Percentiles rank a stretch among this genome's conserved stretches.
phyloP scores from a whole-genome alignment of 73 alveolate species.

The Stentor coeruleus region DNA sequence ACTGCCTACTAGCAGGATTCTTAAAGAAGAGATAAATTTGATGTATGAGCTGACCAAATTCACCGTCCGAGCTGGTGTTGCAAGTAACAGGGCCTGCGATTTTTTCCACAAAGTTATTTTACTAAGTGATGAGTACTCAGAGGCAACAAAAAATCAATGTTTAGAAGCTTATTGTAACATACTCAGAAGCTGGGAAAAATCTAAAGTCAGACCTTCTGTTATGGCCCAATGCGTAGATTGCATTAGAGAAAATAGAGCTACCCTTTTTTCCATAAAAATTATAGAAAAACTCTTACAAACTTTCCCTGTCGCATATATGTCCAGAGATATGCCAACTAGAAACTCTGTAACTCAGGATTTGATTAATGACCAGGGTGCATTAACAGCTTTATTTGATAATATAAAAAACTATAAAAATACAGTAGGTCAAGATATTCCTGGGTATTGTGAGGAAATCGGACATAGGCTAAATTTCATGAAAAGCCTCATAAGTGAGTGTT shows the following conservation, averaged over 20 bases:
- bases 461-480: conserved; percentile 25
- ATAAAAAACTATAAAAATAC: neutral
- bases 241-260: conserved; percentile 25
- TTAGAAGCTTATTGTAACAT: neutral
- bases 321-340: conserved; percentile 21
- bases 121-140: neutral
- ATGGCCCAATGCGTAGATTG: conserved; percentile 2
- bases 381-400: conserved; percentile 26
- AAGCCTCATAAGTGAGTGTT: conserved; percentile 19
- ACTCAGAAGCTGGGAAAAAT: neutral
- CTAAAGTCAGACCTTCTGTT: conserved; percentile 18
- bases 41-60: conserved; percentile 49
- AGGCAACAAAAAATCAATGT: neutral
- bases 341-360: neutral
- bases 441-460: conserved; percentile 21
- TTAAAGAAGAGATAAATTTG: conserved; percentile 57
- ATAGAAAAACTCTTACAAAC: conserved; percentile 27
- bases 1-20: conserved; percentile 42
- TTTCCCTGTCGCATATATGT: neutral
- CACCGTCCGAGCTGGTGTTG: conserved; percentile 26
- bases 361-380: conserved; percentile 28
- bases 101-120: neutral
- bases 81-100: conserved; percentile 11
- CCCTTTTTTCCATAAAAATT: conserved; percentile 7
- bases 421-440: neutral